Percentiles rank a stretch among this genome's conserved stretches.
Evolutionary conservation across 2,329 filamentous ascomycete genomes (phyloP).

Genomic region (Penicillium vulpinum): DNA sequence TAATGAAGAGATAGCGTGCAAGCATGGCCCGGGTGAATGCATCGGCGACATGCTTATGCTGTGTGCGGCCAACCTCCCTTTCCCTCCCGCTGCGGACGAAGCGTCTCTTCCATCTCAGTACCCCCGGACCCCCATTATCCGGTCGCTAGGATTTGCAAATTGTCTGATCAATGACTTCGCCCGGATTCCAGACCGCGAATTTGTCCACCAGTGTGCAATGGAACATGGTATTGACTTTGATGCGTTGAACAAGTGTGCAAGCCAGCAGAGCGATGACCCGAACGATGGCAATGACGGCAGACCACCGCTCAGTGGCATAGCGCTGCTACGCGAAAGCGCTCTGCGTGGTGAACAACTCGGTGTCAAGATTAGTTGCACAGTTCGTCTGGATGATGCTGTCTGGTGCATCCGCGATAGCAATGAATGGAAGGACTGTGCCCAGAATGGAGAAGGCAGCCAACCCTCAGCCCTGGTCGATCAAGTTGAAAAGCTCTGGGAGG

Average conservation of each 20-base stretch:
- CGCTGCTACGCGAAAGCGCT: conserved; percentile 47
- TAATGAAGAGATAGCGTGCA: conserved; percentile 83
- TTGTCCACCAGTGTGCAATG: conserved; percentile 83
- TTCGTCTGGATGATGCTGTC: conserved; percentile 73
- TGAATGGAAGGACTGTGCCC: conserved; percentile 76
- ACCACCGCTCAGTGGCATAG: conserved; percentile 54
- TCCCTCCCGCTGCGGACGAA: conserved; percentile 29
- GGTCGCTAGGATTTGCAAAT: conserved; percentile 88
- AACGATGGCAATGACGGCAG: conserved; percentile 58
- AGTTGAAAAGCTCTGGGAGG: conserved; percentile 68
- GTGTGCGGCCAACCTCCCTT: conserved; percentile 72
- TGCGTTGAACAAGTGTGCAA: conserved; percentile 77
- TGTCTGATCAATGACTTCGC: conserved; percentile 77
- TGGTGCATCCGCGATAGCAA: conserved; percentile 82
- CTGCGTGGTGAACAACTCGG: conserved; percentile 60
- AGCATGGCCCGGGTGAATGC: conserved; percentile 85
- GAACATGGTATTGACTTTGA: conserved; percentile 87
- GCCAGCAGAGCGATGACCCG: conserved; percentile 70
- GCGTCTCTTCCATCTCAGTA: conserved; percentile 48
- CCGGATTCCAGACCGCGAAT: conserved; percentile 72
- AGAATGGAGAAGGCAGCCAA: conserved; percentile 56
- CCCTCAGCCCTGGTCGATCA: conserved; percentile 68
- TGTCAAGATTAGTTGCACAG: conserved; percentile 72
- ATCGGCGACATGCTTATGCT: conserved; percentile 94
- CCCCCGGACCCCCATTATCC: conserved; percentile 71